Conservation (phyloP, 306 rosid genomes). For the Oemleria cerasiformis region DNA sequence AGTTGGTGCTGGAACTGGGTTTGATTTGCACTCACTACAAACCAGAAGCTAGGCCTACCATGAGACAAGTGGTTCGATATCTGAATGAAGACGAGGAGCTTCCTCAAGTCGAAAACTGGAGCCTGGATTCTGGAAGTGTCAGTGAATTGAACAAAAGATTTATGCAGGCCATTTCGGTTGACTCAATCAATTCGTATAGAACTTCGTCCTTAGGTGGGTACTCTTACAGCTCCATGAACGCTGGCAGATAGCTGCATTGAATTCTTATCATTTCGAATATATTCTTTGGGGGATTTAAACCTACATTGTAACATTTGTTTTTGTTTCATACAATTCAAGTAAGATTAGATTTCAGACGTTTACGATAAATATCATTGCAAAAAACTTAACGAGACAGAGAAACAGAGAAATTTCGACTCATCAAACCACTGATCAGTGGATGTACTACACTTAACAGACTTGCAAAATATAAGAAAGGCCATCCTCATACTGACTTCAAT, state of each 20-base stretch:
- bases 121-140: slow-evolving; percentile 19
- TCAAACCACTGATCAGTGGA: slow-evolving; percentile 39
- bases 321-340: no score
- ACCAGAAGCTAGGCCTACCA: slow-evolving; percentile 56
- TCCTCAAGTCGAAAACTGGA: slow-evolving; percentile 41
- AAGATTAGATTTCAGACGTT: no score
- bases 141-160: slow-evolving; percentile 25
- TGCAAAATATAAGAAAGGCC: slow-evolving; percentile 18
- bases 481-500: slow-evolving; percentile 12
- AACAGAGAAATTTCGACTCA: slow-evolving; percentile 2
- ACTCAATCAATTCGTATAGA: slow-evolving; percentile 8
- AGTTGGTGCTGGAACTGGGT: slow-evolving; percentile 60
- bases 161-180: slow-evolving; percentile 19
- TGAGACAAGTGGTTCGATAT: slow-evolving; percentile 51
- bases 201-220: slow-evolving; percentile 26
- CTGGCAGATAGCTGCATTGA: slow-evolving; percentile 38
- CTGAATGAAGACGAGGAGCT: slow-evolving; percentile 48
- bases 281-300: neutral
- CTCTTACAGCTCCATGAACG: slow-evolving; percentile 32
- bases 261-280: neutral
- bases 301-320: neutral
- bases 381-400: slow-evolving; percentile 4
- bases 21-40: slow-evolving; percentile 45
- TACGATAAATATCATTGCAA: neutral
- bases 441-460: slow-evolving; percentile 29